Evolutionary conservation across 495 filamentous ascomycete genomes (phyloP), one percentile per base, ranked within the genome.

Genomic region (Aspergillus cristatus): DNA sequence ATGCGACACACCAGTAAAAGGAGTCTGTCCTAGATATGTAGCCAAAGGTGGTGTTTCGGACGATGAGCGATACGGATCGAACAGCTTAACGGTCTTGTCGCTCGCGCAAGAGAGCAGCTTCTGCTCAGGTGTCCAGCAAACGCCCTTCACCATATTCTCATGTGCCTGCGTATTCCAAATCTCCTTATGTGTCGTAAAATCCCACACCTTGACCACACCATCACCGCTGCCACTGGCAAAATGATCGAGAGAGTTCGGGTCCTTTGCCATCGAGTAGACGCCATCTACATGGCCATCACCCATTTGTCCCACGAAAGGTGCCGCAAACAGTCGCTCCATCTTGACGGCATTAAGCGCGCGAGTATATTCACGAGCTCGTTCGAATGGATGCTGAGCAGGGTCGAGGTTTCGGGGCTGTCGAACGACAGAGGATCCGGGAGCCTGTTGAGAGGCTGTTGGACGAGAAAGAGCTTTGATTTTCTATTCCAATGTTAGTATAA

Each of bases 391-490:
- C 37, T 91, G 72, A 22, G 85, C 78, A 8, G 91, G 93, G 53
- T 95, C 86, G 41, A 97, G 75, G 50, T 98, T 98, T 47, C 90
- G 81, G 36, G 84, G 78, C 50, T 81, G 74, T 48, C 75, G 76
- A 33, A 78, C 64, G 43, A 82, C 76, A 58, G 77, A 74, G 29
- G 81, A 79, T 32, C 90, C 90, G 28, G 84, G 77, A 26, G 85
- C 76, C 61, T 89, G 84, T 52, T 84, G 78, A 34, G 86, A 80
- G 55, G 78, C 68, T 20, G 79, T 70, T 12, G 84, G 74, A 51
- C 88, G 82, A 43, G 75, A 83, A 53, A 97, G 82, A 26, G 89
- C 83, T 72, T 94, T 94, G 53, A 97, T 85, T 78, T 94, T 94
- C 87, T 82, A 35, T 24, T 24, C 20, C 20, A 4, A 24, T 4